Evolutionary conservation across 2,329 filamentous ascomycete genomes (phyloP).

Genomic region (Hypoxylon sp.): DNA sequence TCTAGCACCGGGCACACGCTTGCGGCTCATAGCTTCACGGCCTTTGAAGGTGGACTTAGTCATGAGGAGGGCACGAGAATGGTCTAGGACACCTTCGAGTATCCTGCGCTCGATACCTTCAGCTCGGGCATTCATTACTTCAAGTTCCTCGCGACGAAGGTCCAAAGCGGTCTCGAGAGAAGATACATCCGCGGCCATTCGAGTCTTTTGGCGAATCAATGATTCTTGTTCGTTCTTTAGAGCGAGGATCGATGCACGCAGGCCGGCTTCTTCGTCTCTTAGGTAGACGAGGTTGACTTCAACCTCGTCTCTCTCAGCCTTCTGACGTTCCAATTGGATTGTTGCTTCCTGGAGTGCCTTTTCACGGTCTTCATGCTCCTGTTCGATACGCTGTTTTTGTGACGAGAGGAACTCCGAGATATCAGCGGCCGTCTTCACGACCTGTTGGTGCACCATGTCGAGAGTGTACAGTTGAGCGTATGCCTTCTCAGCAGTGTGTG

Average conservation of each 20-base stretch:
- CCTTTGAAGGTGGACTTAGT: constrained; percentile 68
- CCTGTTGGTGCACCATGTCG: constrained; percentile 89
- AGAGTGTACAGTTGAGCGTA: constrained; percentile 83
- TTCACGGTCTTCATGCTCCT: constrained; percentile 83
- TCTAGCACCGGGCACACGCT: constrained; percentile 60
- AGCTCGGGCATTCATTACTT: constrained; percentile 89
- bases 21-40: constrained; percentile 69
- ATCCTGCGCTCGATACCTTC: constrained; percentile 92
- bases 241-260: constrained; percentile 67
- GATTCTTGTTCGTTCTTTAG: constrained; percentile 79
- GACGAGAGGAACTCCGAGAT: constrained; percentile 83
- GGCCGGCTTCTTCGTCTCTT: constrained; percentile 64
- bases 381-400: constrained; percentile 79
- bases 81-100: constrained; percentile 94
- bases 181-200: constrained; percentile 86
- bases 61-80: constrained; percentile 91
- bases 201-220: constrained; percentile 80
- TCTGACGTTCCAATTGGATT: constrained; percentile 79
- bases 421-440: constrained; percentile 85
- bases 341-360: constrained; percentile 83
- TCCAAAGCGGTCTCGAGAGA: constrained; percentile 90
- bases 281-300: constrained; percentile 66
- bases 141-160: constrained; percentile 89
- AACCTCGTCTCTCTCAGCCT: constrained; percentile 70
- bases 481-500: constrained; percentile 74